Evolutionary conservation across 345 rosid species (phyloP).

Genomic region (Combretum micranthum): DNA sequence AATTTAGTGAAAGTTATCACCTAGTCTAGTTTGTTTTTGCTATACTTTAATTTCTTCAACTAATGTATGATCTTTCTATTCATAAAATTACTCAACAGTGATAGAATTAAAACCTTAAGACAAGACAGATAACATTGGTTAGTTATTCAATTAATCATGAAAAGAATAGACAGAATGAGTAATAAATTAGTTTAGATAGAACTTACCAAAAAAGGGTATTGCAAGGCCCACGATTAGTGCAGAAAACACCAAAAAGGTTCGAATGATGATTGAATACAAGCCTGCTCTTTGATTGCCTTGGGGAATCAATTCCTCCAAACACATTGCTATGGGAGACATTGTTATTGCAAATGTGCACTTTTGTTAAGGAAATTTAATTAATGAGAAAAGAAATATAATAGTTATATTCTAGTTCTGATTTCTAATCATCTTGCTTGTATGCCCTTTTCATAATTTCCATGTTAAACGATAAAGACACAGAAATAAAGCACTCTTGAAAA

Average conservation of each 20-base stretch:
- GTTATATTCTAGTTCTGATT: background rate
- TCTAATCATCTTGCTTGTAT: background rate
- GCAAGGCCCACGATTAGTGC: slow-evolving; percentile 61
- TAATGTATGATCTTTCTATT: no score
- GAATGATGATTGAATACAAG: slow-evolving; percentile 45
- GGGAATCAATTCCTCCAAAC: slow-evolving; percentile 80
- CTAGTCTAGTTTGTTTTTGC: no score
- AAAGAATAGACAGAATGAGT: background rate
- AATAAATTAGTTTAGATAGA: background rate
- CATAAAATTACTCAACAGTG: no score
- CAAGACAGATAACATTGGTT: no score
- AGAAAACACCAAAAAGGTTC: slow-evolving; percentile 59
- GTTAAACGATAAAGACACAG: background rate
- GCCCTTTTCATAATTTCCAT: background rate
- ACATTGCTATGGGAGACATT: slow-evolving; percentile 78
- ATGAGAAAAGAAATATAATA: background rate
- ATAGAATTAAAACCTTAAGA: no score
- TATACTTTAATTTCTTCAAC: no score
- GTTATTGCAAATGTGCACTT: slow-evolving; percentile 66
- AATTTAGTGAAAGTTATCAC: no score
- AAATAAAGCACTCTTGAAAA: no score
- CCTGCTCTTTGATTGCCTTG: slow-evolving; percentile 40
- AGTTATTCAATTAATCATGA: background rate
- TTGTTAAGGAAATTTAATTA: slow-evolving; percentile 19
- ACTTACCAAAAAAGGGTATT: slow-evolving; percentile 75